Evolutionary conservation across 805 yeast species (phyloP).

Genomic region (Yarrowia porcina): DNA sequence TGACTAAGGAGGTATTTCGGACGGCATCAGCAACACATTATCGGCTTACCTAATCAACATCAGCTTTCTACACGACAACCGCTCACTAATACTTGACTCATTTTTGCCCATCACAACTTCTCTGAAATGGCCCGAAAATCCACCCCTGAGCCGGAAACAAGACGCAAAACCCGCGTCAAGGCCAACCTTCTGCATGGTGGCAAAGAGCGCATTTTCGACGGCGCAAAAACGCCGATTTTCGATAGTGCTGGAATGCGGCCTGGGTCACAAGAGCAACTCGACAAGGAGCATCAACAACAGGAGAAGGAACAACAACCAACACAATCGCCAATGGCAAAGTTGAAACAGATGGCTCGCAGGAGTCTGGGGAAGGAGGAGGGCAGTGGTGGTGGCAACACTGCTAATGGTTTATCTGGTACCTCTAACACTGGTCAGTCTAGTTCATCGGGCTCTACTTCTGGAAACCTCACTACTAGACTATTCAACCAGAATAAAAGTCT

Average conservation of each 20-base stretch:
- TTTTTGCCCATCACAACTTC: too few species aligned
- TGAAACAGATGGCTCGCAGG: not conserved
- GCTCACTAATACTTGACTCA: not conserved
- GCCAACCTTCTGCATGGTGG: not conserved
- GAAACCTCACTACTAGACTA: slow-evolving; percentile 5
- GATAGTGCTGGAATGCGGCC: not conserved
- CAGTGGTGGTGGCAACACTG: too few species aligned
- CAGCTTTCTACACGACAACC: not conserved
- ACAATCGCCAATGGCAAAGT: slow-evolving; percentile 18
- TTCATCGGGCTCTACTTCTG: too few species aligned
- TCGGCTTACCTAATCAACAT: too few species aligned
- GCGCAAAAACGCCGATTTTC: not conserved
- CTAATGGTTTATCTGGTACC: too few species aligned
- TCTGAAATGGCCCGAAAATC: slow-evolving; percentile 7
- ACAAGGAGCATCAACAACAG: not conserved
- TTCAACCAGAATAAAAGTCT: slow-evolving; percentile 46
- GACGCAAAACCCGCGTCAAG: slow-evolving; percentile 3
- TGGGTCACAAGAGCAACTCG: not conserved
- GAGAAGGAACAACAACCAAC: not conserved
- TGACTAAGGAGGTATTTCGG: too few species aligned
- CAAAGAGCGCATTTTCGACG: slow-evolving; percentile 8
- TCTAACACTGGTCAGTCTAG: too few species aligned
- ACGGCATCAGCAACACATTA: too few species aligned
- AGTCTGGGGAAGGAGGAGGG: not conserved
- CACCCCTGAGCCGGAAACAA: not conserved